These are phyloP conservation scores for Phellinidium pouzarii DNA, from an alignment of 1,284 basidiomycete species.

Conservation along the genomic window DNA sequence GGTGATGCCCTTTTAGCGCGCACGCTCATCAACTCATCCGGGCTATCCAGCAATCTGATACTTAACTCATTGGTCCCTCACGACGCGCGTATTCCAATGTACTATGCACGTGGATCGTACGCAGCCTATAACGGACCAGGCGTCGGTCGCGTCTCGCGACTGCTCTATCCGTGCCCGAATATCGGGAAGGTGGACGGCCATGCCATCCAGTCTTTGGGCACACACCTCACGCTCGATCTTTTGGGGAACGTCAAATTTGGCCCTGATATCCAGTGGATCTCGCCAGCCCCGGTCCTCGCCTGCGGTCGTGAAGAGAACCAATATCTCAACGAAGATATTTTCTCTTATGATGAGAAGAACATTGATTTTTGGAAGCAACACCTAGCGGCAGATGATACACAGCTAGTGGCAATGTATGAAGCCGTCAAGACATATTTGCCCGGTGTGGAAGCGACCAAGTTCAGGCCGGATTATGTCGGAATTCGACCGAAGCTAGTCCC, in stretches of 20 bases:
- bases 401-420: constrained; percentile 55
- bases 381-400: constrained; percentile 62
- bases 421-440: constrained; percentile 76
- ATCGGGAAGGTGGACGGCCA: constrained; percentile 40
- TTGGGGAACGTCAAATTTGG: constrained; percentile 88
- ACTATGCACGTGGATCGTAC: constrained; percentile 79
- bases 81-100: constrained; percentile 56
- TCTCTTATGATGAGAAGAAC: constrained; percentile 36
- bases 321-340: constrained; percentile 24
- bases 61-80: constrained; percentile 65
- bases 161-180: constrained; percentile 88
- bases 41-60: constrained; percentile 69
- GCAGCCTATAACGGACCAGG: constrained; percentile 82
- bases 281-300: constrained; percentile 27
- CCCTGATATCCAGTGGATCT: constrained; percentile 88
- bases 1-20: constrained; percentile 73
- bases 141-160: constrained; percentile 53
- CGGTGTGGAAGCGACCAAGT: constrained; percentile 50
- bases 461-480: constrained; percentile 87
- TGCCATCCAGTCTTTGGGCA: constrained; percentile 77
- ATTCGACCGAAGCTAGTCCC: constrained; percentile 85
- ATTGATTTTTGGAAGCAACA: constrained; percentile 74
- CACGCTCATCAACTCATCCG: constrained; percentile 84
- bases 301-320: constrained; percentile 1
- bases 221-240: constrained; percentile 87